Evolutionary conservation across 2,329 filamentous ascomycete genomes (phyloP), one percentile per base, ranked within the genome.

Genomic region (Graphilbum sp.): DNA sequence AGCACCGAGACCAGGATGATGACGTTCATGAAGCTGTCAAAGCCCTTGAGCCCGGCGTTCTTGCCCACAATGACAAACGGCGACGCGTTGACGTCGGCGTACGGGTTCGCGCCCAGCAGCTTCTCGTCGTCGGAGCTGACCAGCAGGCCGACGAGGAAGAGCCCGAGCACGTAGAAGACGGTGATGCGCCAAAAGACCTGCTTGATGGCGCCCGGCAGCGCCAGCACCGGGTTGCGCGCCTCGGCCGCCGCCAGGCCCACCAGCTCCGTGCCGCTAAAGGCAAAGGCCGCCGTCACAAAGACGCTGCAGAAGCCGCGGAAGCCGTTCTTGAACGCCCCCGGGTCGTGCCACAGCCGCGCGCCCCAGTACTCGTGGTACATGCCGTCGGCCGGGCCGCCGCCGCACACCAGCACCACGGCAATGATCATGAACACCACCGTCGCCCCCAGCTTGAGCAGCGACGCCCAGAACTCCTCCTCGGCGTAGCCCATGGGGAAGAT

Each of bases 391-490:
- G 74, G 72, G 1, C 72, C 74, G 40, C 75, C 75, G 17, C 75
- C 75, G 5, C 63, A 60, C 31, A 75, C 67, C 29, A 73, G 59
- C 18, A 77, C 58, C 27, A 78, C 63, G 15, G 66, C 64, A 33
- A 76, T 63, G 42, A 80, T 62, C 58, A 81, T 77, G 56, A 79
- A 79, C 34, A 75, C 64, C 25, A 72, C 53, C 36, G 67, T 72
- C 4, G 74, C 72, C 0, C 54, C 50, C 12, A 77, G 59, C 49
- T 78, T 78, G 41, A 77, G 56, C 6, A 66, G 51, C 6, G 66
- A 63, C 2, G 74, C 62, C 50, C 66, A 60, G 47, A 76, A 78
- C 47, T 79, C 73, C 41, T 76, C 72, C 47, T 68, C 70, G 12
- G 59, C 68, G 41, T 71, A 71, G 7, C 66, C 66, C 3, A 66